Evolutionary conservation across 108 stramenopile genomes (phyloP), one percentile per base, ranked within the genome.

Genomic region (Aurantiochytrium sp.): DNA sequence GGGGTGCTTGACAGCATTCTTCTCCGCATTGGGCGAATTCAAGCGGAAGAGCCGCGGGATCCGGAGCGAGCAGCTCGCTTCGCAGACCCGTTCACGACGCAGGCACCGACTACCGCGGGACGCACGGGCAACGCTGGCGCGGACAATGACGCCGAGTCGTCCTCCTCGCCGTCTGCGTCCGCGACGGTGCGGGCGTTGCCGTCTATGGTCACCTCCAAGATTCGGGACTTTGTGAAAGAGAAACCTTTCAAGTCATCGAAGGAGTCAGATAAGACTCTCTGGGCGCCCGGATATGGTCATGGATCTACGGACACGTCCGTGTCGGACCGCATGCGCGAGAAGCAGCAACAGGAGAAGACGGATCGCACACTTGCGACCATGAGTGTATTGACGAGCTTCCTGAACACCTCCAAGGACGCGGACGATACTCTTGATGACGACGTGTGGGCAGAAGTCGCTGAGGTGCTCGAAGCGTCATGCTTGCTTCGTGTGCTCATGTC

Each of bases 251-350:
- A 57, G 55, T 8, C 14, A 8, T 57, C 55, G 51, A 53, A 83
- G 51, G 76, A 83, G 2, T 8, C 23, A 8, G 76, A 53, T 12
- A 83, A 83, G 23, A 4, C 76, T 14, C 51, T 83, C 16, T 83
- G 76, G 76, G 23, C 76, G 51, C 76, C 76, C 8, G 76, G 76
- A 23, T 83, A 83, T 83, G 76, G 76, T 12, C 51, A 83, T 35
- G 76, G 76, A 6, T 53, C 49, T 12, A 45, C 6, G 45, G 76
- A 83, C 23, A 83, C 76, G 45, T 47, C 76, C 12, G 28, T 53
- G 3, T 83, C 76, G n/a, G 76, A 83, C 49, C 76, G 76, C 45
- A 83, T 53, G 76, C 45, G 76, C 49, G 76, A 83, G 76, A 47
- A 83, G 51, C 76, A 83, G 51, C 76, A 83, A 23, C 45, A 83